A percentile compares a stretch with the other conserved stretches of the same genome.
phyloP scores from a whole-genome alignment of 176 grass and related monocot genomes.

The Tillandsia leiboldiana region DNA sequence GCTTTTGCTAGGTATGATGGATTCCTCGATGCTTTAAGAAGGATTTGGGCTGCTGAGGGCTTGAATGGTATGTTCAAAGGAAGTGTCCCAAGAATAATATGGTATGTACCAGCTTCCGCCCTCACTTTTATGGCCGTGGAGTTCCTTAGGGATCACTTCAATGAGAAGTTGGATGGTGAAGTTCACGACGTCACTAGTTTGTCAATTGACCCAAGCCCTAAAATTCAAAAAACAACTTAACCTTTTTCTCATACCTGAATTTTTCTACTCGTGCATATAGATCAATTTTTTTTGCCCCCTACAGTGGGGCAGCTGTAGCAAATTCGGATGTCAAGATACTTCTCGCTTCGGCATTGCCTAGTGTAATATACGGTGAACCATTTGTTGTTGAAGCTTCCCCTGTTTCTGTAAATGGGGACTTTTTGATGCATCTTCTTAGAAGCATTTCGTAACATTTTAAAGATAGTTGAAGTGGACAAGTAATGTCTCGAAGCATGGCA shows the following conservation, averaged over 20 bases:
- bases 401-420: not conserved
- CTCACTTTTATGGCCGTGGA: constrained; percentile 97
- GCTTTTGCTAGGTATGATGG: constrained; percentile 55
- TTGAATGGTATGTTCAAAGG: constrained; percentile 75
- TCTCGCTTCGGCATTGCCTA: not conserved
- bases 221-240: constrained; percentile 35
- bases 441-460: not conserved
- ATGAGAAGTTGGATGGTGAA: constrained; percentile 36
- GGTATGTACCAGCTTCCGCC: constrained; percentile 89
- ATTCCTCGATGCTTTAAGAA: constrained; percentile 80
- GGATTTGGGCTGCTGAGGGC: constrained; percentile 63
- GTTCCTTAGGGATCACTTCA: constrained; percentile 79
- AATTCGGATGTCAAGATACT: not conserved
- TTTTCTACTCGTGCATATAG: not conserved
- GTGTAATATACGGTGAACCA: not conserved
- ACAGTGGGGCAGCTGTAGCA: not conserved
- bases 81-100: constrained; percentile 74
- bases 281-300: not conserved
- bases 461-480: not conserved
- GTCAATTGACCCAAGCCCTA: constrained; percentile 37
- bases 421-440: not conserved
- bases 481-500: not conserved
- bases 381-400: too few species aligned
- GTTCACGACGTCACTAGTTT: constrained; percentile 24
- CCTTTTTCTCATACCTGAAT: constrained; percentile 1